Base-by-base conservation (phyloP, 371 early-diverging fungal genomes). In the Syncephalis fuscata region DNA sequence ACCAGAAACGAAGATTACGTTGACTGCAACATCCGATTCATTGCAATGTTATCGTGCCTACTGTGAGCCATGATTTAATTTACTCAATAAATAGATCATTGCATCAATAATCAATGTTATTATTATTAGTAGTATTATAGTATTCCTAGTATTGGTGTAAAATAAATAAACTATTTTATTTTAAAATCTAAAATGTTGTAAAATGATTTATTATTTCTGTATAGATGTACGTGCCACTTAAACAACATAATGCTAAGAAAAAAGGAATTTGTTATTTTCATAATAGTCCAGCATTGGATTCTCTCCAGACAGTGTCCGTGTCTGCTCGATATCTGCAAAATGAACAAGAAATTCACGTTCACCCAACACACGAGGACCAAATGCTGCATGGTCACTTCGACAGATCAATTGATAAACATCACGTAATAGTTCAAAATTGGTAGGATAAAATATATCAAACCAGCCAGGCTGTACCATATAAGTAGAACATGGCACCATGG, bases 371-470 rank as follows among this genome's bases (percentile, higher is more conserved):
- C 68, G 61, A 42, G 70, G 68, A 0, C 53, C 56, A 48, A 64
- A 67, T 36, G 61, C 59, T 15, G 66, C 62, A 8, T 63, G 47
- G 0, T 67, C 41, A 1, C 68, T 63, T 24, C 74, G 71, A 55
- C 80, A 76, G 1, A 85, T 67, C 3, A 63, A 45, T 8, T 67
- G 53, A 63, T 97, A 91, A 66, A 94, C 66, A 23, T 78, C 76
- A 48, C 64, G 59, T 53, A 92, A 53, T 21, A 88, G 61, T 56
- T 85, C 88, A 68, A 93, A 95, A 60, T 97, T 79, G 20, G 93
- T 93, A 3, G 98, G 95, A 63, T 94, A 97, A 58, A 97, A 91
- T 25, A 94, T 92, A 60, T 97, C 97, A 60, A 93, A 94, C 81
- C 81, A 91, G n/a, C 98, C 98, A 0, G 91, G 95, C 59, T 86